Evolutionary conservation across 1,284 basidiomycete genomes (phyloP), one percentile per base, ranked within the genome.

Genomic region (Rhodotorula sp.): DNA sequence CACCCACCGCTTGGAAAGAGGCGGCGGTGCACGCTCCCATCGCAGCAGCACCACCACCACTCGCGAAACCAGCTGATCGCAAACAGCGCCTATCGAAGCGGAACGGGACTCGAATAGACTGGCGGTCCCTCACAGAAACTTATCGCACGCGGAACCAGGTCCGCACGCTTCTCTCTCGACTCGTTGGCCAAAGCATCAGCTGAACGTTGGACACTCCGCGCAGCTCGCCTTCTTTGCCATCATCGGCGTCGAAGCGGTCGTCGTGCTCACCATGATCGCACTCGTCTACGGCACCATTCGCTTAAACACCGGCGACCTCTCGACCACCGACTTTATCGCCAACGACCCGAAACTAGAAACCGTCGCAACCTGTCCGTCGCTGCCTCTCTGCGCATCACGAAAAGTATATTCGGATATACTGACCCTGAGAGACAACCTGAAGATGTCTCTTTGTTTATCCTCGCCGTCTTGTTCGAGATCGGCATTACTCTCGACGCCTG

Each of bases 381-480:
- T 50, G 49, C 49, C 49, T 50, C 23, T 14, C 23, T 50, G 2
- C 49, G 49, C 49, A 50, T 5, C 18, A 50, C 18, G 49, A 2
- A 18, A 14, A 14, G 23, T 15, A 18, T 23, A 10, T 19, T 18
- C 18, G 18, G 21, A 49, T 49, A 16, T 21, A 50, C 23, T 50
- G 38, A 43, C 38, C 38, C 10, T 2, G 38, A 43, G 12, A 14
- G 10, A 12, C 2, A 14, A 50, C 14, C 49, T 19, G 14, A 15
- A 50, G 49, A 76, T 54, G 60, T 76, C n/a, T 64, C 59, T 4
- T 62, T 76, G 45, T 76, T 76, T 62, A 74, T 76, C 62, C 67
- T 76, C 45, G 75, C 75, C 26, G 75, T 72, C 19, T 61, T 73
- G 18, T 78, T 78, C 55, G 77, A 77, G 56, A 49, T 78, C 21